Conservation (phyloP, 768 basidiomycete genomes). For the Exsudoporus frostii region DNA sequence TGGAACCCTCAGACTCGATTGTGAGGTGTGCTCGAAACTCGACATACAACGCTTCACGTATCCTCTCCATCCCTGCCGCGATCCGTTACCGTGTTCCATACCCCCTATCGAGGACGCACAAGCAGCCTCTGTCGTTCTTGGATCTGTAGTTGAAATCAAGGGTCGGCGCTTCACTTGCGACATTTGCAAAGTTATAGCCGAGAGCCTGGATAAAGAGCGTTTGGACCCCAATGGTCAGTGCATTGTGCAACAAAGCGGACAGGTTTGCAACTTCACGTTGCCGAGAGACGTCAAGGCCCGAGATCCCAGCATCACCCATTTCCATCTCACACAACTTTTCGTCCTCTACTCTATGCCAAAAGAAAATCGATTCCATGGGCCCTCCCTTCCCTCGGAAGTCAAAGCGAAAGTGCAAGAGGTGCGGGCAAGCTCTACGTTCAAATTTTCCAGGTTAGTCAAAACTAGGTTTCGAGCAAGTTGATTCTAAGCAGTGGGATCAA, state of each 20-base stretch:
- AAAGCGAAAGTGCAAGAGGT: background rate
- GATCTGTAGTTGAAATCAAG: slow-evolving; percentile 14
- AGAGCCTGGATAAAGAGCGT: slow-evolving; percentile 8
- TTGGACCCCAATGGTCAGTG: slow-evolving; percentile 6
- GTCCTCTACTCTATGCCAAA: slow-evolving; percentile 1
- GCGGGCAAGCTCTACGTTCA: background rate
- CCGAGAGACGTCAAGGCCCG: background rate
- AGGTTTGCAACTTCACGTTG: slow-evolving; percentile 8
- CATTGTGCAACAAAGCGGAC: background rate
- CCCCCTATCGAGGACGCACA: background rate
- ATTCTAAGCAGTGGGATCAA: background rate
- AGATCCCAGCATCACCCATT: slow-evolving; percentile 9
- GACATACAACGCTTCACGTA: background rate
- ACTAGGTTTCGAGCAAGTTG: background rate
- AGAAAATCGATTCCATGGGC: background rate
- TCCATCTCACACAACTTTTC: slow-evolving; percentile 12
- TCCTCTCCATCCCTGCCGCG: slow-evolving; percentile 1
- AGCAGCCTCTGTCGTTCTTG: background rate
- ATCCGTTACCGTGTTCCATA: background rate
- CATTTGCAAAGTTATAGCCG: slow-evolving; percentile 12
- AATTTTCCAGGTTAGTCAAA: slow-evolving; percentile 4
- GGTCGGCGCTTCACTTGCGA: slow-evolving; percentile 7
- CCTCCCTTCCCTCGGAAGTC: slow-evolving; percentile 9
- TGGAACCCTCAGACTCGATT: background rate
- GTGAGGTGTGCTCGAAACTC: slow-evolving; percentile 5